Evolutionary conservation across 2,329 filamentous ascomycete species (phyloP).

Genomic region (Claviceps purpurea): DNA sequence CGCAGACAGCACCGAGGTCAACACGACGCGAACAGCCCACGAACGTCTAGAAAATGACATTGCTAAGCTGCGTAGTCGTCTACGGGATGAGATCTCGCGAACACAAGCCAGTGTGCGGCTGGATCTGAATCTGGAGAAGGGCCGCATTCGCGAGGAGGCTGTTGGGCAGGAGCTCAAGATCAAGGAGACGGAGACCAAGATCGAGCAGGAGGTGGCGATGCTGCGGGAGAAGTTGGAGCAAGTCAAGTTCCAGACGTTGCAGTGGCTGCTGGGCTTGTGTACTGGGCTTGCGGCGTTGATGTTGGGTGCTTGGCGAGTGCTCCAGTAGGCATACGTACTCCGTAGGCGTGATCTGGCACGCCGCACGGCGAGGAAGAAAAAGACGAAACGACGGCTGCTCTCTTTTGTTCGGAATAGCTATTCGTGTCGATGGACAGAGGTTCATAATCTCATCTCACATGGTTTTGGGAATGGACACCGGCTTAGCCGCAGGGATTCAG

Average conservation of each 20-base stretch:
- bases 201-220: constrained; percentile 91
- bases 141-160: constrained; percentile 87
- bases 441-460: too few species aligned
- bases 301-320: constrained; percentile 56
- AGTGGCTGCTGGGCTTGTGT: constrained; percentile 89
- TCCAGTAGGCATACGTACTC: constrained; percentile 35
- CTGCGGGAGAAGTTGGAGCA: constrained; percentile 85
- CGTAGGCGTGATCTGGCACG: too few species aligned
- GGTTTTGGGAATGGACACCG: too few species aligned
- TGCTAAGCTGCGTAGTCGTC: constrained; percentile 76
- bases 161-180: constrained; percentile 95
- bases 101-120: constrained; percentile 87
- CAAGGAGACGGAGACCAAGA: constrained; percentile 96
- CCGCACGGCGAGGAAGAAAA: too few species aligned
- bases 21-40: constrained; percentile 77
- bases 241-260: constrained; percentile 94
- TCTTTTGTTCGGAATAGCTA: too few species aligned
- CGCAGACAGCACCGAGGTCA: constrained; percentile 80
- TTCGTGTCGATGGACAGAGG: too few species aligned
- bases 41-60: constrained; percentile 90
- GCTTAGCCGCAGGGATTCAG: too few species aligned
- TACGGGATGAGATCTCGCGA: constrained; percentile 86
- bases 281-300: constrained; percentile 54
- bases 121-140: constrained; percentile 93
- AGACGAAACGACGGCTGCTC: too few species aligned